Base-by-base conservation (phyloP, 345 rosid species). In the Murraya paniculata region DNA sequence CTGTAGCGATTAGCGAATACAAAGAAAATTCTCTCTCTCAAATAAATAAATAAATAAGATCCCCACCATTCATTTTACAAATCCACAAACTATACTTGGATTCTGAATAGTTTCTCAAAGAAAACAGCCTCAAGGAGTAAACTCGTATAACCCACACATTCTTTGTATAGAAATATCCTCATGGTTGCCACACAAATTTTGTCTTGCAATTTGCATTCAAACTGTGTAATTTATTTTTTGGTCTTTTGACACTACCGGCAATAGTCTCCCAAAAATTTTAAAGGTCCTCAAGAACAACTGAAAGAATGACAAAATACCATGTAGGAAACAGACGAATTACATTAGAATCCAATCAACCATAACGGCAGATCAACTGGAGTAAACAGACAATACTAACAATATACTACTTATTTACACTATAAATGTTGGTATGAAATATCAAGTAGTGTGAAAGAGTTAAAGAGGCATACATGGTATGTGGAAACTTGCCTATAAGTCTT, bases 401-500 rank as follows among this genome's bases (percentile, higher is more conserved):
- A 41, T 28, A 13, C 39, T 21, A 24, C 19, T 78, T 75, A 74
- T 64, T 59, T 64, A 75, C 81, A 30, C 6, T 11, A 41, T 55
- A 74, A 6, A 55, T 73, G 50, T n/a, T 33, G 10, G 16, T 18
- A 53, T 7, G 65, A 36, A 50, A 58, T 25, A 6, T 56, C 28
- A 35, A 9, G 53, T 27, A 58, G 60, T 6, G 7, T 1, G 21
- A 60, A 55, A 45, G 14, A 39, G 36, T 0, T 31, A 36, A 14
- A 31, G 16, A 53, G 33, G 50, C 61, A n/a, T 24, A 9, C 24
- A 2, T 24, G 27, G 11, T 24, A 31, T 41, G 28, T 33, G 71
- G 61, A 67, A 59, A 41, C 7, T 21, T 24, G n/a, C 31, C 18
- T 22, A n/a, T 35, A 18, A 21, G 68, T 38, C 45, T 19, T 64